Percentiles rank a stretch among this genome's conserved stretches.
phyloP scores from a whole-genome alignment of 2,329 filamentous ascomycete species.

The Beauveria pseudobassiana region DNA sequence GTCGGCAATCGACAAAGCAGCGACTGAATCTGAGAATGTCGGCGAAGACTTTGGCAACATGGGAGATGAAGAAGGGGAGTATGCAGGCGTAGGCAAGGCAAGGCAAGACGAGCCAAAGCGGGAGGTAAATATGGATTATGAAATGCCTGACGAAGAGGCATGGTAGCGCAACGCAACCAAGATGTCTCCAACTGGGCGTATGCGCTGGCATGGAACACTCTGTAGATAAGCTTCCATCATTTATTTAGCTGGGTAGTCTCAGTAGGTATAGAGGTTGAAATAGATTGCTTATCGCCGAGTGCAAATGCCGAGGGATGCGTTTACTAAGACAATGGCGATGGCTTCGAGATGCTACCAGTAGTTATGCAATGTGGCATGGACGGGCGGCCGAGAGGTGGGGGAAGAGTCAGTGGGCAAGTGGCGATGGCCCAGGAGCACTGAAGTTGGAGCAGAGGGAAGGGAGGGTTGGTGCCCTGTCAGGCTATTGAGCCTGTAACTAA shows the following conservation, averaged over 20 bases:
- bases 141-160: constrained; percentile 43
- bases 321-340: neutral
- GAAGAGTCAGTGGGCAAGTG: neutral
- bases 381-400: neutral
- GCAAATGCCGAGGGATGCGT: too few relatives aligned
- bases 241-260: neutral
- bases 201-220: neutral
- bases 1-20: constrained; percentile 10
- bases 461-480: neutral
- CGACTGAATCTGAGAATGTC: constrained; percentile 10
- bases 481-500: neutral
- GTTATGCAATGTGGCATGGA: neutral
- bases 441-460: neutral
- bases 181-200: neutral
- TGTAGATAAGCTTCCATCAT: neutral
- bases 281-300: too few relatives aligned
- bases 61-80: constrained; percentile 16
- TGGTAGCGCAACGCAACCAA: constrained; percentile 24
- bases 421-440: neutral
- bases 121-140: constrained; percentile 43
- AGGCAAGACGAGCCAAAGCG: constrained; percentile 22
- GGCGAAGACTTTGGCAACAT: constrained; percentile 14
- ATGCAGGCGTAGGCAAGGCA: constrained; percentile 6
- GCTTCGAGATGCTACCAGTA: neutral
- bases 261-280: neutral